Evolutionary conservation across 23 red algal species (phyloP), one percentile per base, ranked within the genome.

Genomic region (Gracilariopsis chorda): DNA sequence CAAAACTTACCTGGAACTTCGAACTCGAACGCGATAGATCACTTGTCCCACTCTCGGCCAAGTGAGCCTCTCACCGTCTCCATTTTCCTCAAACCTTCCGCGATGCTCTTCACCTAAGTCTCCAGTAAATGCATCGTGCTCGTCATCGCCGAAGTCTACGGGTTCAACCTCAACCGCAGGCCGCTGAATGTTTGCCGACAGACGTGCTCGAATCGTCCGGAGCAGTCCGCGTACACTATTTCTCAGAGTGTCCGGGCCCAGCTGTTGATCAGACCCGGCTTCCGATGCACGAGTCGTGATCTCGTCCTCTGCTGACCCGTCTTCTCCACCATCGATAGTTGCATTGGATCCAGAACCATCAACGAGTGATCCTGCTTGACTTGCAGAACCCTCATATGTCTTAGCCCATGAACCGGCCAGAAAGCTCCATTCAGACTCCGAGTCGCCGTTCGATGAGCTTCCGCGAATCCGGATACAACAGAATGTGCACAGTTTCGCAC

Each of bases 381-480:
- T 35, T 36, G 39, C 47, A 24, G 7, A 25, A 0, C 39, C 42
- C 17, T 73, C 40, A 21, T 73, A 20, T 24, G 28, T 35, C n/a
- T n/a, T n/a, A n/a, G n/a, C n/a, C 67, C 67, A 73, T 4, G 67
- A 47, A 11, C 40, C 40, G 42, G 42, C 39, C 28, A 73, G 6
- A 46, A 73, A 73, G 32, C 67, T 73, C 67, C 67, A 73, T 73
- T 73, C 67, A 47, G 67, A 73, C 30, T 73, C 67, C 16, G 19
- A 19, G 28, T 73, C 67, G 20, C 67, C 47, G 24, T 36, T 24
- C 28, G 39, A 25, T 20, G 67, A 73, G 47, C 37, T 19, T 20
- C 47, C 67, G n/a, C n/a, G n/a, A 46, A 46, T 27, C 67, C 47
- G 42, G n/a, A 73, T 20, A 73, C 67, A 73, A 46, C 13, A n/a